These are phyloP conservation scores for Diaporthe nobilis DNA, from an alignment of 2,329 filamentous ascomycete genomes.

Conservation along the genomic window DNA sequence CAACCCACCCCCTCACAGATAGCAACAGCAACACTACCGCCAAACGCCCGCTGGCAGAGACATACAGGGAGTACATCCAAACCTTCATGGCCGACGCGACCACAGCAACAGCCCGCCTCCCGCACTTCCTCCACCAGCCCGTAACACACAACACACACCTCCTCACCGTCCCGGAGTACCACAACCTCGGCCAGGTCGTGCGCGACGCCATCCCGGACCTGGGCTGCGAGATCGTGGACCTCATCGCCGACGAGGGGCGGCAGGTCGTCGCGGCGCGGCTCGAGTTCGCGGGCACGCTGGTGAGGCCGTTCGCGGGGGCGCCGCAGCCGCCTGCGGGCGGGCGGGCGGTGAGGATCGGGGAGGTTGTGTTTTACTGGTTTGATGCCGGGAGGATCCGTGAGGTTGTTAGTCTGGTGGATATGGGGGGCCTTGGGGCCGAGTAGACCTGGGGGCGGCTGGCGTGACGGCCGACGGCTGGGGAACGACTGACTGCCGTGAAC, in stretches of 20 bases:
- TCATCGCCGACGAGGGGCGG: slow-evolving; percentile 50
- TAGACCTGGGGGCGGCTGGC: not conserved
- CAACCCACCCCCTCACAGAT: not conserved
- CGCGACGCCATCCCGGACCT: slow-evolving; percentile 50
- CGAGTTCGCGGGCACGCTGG: slow-evolving; percentile 50
- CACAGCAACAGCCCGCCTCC: slow-evolving; percentile 46
- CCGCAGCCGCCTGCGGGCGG: slow-evolving; percentile 47
- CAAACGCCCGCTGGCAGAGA: slow-evolving; percentile 39
- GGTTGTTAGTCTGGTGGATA: slow-evolving; percentile 54
- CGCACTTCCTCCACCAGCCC: slow-evolving; percentile 46
- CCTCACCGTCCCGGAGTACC: slow-evolving; percentile 47
- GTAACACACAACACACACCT: slow-evolving; percentile 51
- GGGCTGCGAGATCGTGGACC: slow-evolving; percentile 45
- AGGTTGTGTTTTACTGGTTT: slow-evolving; percentile 54
- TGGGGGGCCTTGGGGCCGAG: slow-evolving; percentile 37
- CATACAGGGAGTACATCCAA: slow-evolving; percentile 50
- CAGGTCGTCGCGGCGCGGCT: slow-evolving; percentile 52
- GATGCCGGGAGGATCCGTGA: slow-evolving; percentile 50
- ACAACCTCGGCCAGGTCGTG: slow-evolving; percentile 48
- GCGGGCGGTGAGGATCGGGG: slow-evolving; percentile 47
- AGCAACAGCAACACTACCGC: not conserved
- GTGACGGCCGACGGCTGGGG: not conserved
- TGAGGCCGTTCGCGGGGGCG: slow-evolving; percentile 47
- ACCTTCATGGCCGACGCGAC: slow-evolving; percentile 50
- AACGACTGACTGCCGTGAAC: not conserved